These are phyloP conservation scores for Fusarium nematophilum DNA, from an alignment of 2,329 filamentous ascomycete genomes.

Conservation along the genomic window DNA sequence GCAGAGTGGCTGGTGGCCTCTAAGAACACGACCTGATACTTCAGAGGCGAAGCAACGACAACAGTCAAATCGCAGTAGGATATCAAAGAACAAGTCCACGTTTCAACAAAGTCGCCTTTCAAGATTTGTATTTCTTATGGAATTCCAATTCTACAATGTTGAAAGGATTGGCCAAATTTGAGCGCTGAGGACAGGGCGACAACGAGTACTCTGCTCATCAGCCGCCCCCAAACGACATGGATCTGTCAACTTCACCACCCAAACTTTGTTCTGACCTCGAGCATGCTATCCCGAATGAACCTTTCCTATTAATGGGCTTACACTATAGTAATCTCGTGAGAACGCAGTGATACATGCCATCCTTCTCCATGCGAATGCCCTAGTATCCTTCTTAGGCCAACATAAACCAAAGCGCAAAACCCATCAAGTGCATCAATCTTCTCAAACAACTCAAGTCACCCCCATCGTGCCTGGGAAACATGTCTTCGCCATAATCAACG, in stretches of 20 bases:
- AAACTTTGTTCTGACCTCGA: slow-evolving; percentile 33
- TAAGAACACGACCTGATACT: slow-evolving; percentile 5
- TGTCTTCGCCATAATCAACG: background rate
- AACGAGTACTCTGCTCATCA: no score
- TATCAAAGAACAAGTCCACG: no score
- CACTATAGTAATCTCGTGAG: background rate
- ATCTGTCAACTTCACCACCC: background rate
- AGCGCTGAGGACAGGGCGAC: no score
- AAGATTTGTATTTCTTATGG: no score
- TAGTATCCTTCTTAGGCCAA: slow-evolving; percentile 5
- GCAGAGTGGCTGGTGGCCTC: slow-evolving; percentile 8
- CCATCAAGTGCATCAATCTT: slow-evolving; percentile 9
- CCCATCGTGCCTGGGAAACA: background rate
- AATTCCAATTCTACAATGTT: no score
- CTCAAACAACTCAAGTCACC: slow-evolving; percentile 4
- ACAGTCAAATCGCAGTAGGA: no score
- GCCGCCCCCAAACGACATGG: no score
- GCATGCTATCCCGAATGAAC: background rate
- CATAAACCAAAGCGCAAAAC: slow-evolving; percentile 17
- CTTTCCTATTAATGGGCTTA: slow-evolving; percentile 7
- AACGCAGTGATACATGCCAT: background rate
- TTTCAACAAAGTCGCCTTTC: no score
- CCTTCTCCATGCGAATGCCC: background rate
- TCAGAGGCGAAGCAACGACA: no score
- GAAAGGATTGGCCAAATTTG: no score